Conservation (phyloP, 2,329 filamentous ascomycete genomes). For the Aspergillus proliferans region DNA sequence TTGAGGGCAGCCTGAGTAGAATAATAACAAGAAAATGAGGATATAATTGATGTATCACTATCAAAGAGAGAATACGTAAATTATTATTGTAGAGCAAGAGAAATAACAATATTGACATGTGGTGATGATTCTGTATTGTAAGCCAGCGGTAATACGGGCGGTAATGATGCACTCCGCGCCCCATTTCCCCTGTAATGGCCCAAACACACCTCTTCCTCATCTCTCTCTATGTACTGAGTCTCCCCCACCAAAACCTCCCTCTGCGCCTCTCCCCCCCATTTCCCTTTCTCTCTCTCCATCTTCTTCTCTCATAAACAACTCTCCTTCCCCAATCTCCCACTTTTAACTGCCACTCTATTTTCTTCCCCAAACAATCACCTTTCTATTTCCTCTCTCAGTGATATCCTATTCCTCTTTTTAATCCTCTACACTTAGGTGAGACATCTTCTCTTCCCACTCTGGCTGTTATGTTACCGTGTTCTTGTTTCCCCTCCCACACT, state of each 20-base stretch:
- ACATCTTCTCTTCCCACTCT: constrained; percentile 3
- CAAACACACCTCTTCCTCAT: too few species aligned
- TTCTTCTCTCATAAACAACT: constrained; percentile 10
- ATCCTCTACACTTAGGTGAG: constrained; percentile 3
- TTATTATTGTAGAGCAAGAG: background rate
- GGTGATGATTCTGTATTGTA: background rate
- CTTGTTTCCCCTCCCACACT: constrained; percentile 5
- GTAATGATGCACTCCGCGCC: background rate
- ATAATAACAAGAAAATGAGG: too few species aligned
- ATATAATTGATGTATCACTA: too few species aligned
- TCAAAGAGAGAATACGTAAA: background rate
- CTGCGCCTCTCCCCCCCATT: constrained; percentile 19
- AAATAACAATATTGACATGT: background rate
- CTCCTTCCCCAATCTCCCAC: constrained; percentile 1
- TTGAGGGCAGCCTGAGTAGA: background rate
- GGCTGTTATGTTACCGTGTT: background rate
- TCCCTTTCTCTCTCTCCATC: constrained; percentile 9
- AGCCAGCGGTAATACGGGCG: background rate
- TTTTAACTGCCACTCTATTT: constrained; percentile 3
- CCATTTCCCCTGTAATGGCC: too few species aligned
- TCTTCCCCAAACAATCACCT: constrained; percentile 1
- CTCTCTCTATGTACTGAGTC: background rate
- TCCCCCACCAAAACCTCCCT: constrained; percentile 11
- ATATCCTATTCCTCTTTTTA: constrained; percentile 1
- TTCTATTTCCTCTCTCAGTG: constrained; percentile 1